A percentile compares a stretch with the other conserved stretches of the same genome.
phyloP scores from a whole-genome alignment of 2,329 filamentous ascomycete species.

The Remersonia thermophila region DNA sequence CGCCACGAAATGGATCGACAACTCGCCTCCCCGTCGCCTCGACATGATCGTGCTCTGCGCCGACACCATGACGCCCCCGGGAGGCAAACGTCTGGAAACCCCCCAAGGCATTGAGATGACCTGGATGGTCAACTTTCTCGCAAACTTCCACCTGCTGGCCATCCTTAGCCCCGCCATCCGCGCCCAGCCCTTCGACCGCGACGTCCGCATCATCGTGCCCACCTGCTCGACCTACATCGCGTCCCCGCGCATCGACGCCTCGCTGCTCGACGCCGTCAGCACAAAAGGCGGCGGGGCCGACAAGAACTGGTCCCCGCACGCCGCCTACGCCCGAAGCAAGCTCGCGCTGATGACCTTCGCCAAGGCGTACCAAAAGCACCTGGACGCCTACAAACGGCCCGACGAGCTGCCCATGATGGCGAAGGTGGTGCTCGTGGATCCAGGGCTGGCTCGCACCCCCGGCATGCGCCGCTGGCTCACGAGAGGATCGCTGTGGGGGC shows the following conservation, averaged over 20 bases:
- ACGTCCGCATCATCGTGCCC: slow-evolving; percentile 76
- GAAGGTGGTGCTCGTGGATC: slow-evolving; percentile 76
- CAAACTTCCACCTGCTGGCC: slow-evolving; percentile 88
- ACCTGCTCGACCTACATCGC: slow-evolving; percentile 84
- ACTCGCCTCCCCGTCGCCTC: slow-evolving; percentile 72
- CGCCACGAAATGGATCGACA: slow-evolving; percentile 97
- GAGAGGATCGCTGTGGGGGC: slow-evolving; percentile 67
- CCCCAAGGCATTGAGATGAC: slow-evolving; percentile 73
- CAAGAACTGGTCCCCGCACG: slow-evolving; percentile 41
- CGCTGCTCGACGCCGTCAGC: slow-evolving; percentile 19
- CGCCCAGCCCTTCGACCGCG: slow-evolving; percentile 84
- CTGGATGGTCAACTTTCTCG: slow-evolving; percentile 91
- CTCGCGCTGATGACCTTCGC: slow-evolving; percentile 84
- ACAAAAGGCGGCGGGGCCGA: slow-evolving; percentile 22
- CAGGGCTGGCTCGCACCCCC: slow-evolving; percentile 71
- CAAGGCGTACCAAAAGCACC: slow-evolving; percentile 81
- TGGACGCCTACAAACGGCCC: slow-evolving; percentile 71
- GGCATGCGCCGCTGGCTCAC: slow-evolving; percentile 82
- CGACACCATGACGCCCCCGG: slow-evolving; percentile 60
- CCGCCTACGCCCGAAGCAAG: slow-evolving; percentile 53
- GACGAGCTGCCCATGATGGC: slow-evolving; percentile 74
- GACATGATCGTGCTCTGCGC: slow-evolving; percentile 88
- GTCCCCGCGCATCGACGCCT: slow-evolving; percentile 52
- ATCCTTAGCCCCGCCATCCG: slow-evolving; percentile 84
- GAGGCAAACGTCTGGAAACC: slow-evolving; percentile 47